Conservation (phyloP, 768 basidiomycete genomes). For the Collybiopsis luxurians region DNA sequence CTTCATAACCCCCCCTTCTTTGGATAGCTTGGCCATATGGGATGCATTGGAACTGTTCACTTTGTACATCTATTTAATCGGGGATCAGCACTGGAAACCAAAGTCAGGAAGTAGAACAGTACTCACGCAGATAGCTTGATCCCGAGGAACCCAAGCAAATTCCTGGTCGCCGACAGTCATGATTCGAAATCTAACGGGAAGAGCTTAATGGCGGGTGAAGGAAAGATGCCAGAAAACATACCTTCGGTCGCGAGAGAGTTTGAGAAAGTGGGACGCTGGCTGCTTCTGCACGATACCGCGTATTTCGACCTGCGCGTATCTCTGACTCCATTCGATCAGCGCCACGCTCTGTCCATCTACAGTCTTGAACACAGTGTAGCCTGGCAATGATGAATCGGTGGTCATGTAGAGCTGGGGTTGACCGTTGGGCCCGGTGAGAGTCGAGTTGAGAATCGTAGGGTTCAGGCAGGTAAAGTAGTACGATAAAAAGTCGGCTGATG, state of each 20-base stretch:
- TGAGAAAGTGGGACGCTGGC: constrained; percentile 50
- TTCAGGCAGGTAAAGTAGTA: constrained; percentile 52
- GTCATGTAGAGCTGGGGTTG: constrained; percentile 47
- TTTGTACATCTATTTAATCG: constrained; percentile 42
- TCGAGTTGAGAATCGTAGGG: constrained; percentile 53
- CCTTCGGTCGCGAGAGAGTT: constrained; percentile 44
- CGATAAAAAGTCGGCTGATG: constrained; percentile 24
- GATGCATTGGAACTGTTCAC: constrained; percentile 28
- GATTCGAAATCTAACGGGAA: constrained; percentile 34
- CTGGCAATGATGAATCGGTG: constrained; percentile 48
- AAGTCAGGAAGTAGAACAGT: neutral
- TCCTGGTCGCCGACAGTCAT: constrained; percentile 50
- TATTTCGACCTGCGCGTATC: constrained; percentile 48
- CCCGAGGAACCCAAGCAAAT: constrained; percentile 57
- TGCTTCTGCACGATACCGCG: constrained; percentile 49
- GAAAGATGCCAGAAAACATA: constrained; percentile 16
- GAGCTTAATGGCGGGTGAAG: neutral
- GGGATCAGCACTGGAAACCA: neutral
- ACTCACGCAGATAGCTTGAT: constrained; percentile 52
- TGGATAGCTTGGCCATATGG: constrained; percentile 51
- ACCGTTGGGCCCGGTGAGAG: constrained; percentile 47
- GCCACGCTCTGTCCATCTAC: constrained; percentile 44
- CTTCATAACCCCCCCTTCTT: constrained; percentile 38
- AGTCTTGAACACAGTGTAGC: constrained; percentile 53
- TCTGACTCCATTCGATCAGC: constrained; percentile 55